Evolutionary conservation across 2,329 filamentous ascomycete species (phyloP).

Genomic region (Aspergillus aculeatus): DNA sequence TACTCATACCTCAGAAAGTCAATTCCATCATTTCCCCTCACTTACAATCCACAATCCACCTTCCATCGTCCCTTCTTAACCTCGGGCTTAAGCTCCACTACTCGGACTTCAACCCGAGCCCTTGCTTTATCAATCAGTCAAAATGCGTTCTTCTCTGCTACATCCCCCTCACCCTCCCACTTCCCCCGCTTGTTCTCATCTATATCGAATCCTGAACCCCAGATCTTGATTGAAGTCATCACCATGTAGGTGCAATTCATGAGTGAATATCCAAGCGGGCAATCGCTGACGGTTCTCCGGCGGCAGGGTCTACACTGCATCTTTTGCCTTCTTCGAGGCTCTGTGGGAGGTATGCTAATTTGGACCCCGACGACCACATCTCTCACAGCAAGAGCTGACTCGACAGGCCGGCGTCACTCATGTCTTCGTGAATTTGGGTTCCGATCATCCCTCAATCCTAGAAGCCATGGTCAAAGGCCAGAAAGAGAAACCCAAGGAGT

Average conservation of each 20-base stretch:
- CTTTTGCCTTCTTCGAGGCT: constrained; percentile 79
- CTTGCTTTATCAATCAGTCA: background rate
- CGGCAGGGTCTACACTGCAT: constrained; percentile 61
- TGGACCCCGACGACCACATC: background rate
- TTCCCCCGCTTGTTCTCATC: background rate
- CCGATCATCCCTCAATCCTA: constrained; percentile 69
- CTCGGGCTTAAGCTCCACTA: background rate
- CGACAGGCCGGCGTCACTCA: constrained; percentile 50
- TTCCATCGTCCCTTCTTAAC: background rate
- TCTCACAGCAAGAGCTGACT: constrained; percentile 2
- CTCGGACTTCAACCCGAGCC: constrained; percentile 3
- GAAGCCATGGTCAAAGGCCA: constrained; percentile 78
- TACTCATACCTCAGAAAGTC: background rate
- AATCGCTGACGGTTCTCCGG: background rate
- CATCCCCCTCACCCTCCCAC: background rate
- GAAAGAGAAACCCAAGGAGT: constrained; percentile 62
- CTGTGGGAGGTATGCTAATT: constrained; percentile 51
- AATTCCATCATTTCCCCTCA: background rate
- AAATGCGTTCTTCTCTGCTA: background rate
- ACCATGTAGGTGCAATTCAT: constrained; percentile 1
- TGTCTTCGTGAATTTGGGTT: constrained; percentile 56
- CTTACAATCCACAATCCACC: background rate
- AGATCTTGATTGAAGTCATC: background rate
- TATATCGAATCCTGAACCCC: too few species aligned
- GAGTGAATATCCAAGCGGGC: background rate